phyloP scores from a whole-genome alignment of 2,329 filamentous ascomycete genomes.

The Colletotrichum siamense region DNA sequence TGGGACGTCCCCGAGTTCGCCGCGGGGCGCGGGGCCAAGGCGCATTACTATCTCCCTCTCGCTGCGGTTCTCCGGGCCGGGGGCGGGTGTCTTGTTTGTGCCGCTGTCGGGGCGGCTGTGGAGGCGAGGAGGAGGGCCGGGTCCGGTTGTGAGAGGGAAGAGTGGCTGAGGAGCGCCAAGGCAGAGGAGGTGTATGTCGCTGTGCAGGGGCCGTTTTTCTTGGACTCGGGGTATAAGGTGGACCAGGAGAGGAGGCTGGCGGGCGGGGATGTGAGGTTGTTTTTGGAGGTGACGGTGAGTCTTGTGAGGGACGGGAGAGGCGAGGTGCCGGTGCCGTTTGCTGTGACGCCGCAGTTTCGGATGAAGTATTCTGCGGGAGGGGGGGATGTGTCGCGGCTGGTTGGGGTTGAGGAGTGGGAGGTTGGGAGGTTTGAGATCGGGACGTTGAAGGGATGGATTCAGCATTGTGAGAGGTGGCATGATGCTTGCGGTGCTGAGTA shows the following conservation, averaged over 20 bases:
- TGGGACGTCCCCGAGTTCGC: conserved; percentile 10
- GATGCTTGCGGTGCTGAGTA: not conserved
- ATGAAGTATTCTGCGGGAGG: not conserved
- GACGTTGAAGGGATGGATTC: not conserved
- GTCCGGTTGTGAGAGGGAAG: not conserved
- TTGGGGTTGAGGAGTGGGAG: not conserved
- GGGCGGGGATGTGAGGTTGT: not conserved
- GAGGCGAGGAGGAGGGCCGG: not conserved
- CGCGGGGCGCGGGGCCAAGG: not conserved
- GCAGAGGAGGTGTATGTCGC: not conserved
- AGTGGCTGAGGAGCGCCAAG: not conserved
- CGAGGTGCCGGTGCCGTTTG: not conserved
- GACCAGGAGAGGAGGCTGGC: not conserved
- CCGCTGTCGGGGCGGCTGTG: not conserved
- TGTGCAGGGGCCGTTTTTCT: conserved; percentile 1
- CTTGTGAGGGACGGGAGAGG: not conserved
- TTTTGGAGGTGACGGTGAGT: not conserved
- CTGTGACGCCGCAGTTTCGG: not conserved
- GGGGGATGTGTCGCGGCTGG: not conserved
- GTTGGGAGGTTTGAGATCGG: not conserved
- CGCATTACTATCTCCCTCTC: not conserved
- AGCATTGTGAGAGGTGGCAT: not conserved
- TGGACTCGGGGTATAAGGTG: not conserved
- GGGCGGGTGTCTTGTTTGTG: not conserved
- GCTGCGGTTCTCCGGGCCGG: not conserved